Evolutionary conservation across 129 eudicot species (phyloP).

Genomic region (Erigeron canadensis): DNA sequence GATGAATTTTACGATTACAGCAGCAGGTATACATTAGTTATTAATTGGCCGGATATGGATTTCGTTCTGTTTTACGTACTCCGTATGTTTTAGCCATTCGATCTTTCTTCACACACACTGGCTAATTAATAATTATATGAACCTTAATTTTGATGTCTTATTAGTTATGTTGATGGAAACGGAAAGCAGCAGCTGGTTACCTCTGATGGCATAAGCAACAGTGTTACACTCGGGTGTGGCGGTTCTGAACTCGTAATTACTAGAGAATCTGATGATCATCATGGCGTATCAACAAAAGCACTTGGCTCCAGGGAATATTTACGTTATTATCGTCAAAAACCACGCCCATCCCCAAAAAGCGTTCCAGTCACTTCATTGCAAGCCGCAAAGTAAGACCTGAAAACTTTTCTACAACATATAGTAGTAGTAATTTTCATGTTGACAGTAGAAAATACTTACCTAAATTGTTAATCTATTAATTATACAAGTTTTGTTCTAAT

Average conservation of each 20-base stretch:
- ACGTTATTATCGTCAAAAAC: conserved; percentile 89
- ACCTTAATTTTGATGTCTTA: not conserved
- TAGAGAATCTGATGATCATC: conserved; percentile 34
- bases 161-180: conserved; percentile 60
- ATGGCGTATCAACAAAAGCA: conserved; percentile 45
- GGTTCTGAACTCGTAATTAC: conserved; percentile 81
- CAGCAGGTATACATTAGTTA: conserved; percentile 66
- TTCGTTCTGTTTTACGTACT: too few relatives aligned
- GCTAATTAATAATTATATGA: too few relatives aligned
- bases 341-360: conserved; percentile 58
- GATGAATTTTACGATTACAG: conserved; percentile 96
- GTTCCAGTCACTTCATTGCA: conserved; percentile 46
- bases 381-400: conserved; percentile 80
- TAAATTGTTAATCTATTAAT: too few relatives aligned
- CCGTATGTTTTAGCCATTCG: too few relatives aligned
- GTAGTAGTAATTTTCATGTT: too few relatives aligned
- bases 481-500: not conserved
- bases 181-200: conserved; percentile 78
- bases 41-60: too few relatives aligned
- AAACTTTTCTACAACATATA: too few relatives aligned
- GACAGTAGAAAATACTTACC: too few relatives aligned
- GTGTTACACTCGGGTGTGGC: conserved; percentile 63
- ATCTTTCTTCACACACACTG: too few relatives aligned
- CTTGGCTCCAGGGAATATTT: conserved; percentile 92
- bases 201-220: conserved; percentile 38